Percentiles rank a stretch among this genome's conserved stretches.
These are phyloP conservation scores for Chernovozyma sophiae-reginae DNA, from an alignment of 1,139 yeast species.

Conservation along the genomic window DNA sequence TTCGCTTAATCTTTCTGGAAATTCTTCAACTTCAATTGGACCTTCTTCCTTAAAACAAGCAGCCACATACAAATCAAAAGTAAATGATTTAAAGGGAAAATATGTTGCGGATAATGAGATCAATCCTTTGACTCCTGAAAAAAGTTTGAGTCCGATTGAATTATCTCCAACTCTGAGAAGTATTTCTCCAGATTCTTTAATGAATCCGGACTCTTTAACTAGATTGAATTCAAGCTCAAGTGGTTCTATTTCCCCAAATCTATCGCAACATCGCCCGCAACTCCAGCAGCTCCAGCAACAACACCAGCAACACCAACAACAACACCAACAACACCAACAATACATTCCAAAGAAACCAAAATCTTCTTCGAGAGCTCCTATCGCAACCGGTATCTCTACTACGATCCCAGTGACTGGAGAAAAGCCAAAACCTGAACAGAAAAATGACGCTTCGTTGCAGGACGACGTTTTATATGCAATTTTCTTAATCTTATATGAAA, in stretches of 20 bases:
- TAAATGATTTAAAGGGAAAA: constrained; percentile 12
- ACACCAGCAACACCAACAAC: constrained; percentile 2
- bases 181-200: constrained; percentile 43
- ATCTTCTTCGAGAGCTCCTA: constrained; percentile 41
- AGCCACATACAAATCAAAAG: constrained; percentile 10
- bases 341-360: constrained; percentile 29
- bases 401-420: constrained; percentile 80
- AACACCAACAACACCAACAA: constrained; percentile 7
- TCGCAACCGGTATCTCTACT: constrained; percentile 71
- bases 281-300: constrained; percentile 11
- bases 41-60: neutral
- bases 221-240: constrained; percentile 20
- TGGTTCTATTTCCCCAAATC: constrained; percentile 26
- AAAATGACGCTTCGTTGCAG: constrained; percentile 57
- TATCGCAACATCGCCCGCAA: constrained; percentile 11
- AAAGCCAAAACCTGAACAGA: constrained; percentile 66
- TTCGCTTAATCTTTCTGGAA: constrained; percentile 1
- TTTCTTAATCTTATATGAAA: constrained; percentile 62
- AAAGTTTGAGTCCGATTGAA: constrained; percentile 24
- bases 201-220: constrained; percentile 21
- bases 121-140: constrained; percentile 20
- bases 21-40: neutral
- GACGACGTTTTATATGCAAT: constrained; percentile 75
- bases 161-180: constrained; percentile 39
- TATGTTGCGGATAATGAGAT: constrained; percentile 11